Conservation (phyloP, 805 yeast genomes). For the Saccharomycopsis vini region DNA sequence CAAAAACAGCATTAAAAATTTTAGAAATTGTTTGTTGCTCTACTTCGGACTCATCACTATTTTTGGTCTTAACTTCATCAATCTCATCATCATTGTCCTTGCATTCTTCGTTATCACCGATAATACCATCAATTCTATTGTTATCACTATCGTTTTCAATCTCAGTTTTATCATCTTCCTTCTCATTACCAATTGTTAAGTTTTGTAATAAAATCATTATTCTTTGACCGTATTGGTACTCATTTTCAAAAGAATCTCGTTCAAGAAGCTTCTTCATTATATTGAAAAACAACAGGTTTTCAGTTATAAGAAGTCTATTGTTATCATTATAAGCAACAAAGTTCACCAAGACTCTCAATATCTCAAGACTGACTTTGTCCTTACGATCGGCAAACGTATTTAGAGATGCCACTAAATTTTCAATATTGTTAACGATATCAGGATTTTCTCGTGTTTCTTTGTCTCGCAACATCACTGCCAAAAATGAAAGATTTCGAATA, state of each 20-base stretch:
- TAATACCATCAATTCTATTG: no score
- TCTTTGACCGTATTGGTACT: background rate
- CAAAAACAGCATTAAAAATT: slow-evolving; percentile 1
- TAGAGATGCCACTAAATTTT: background rate
- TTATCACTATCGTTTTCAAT: slow-evolving; percentile 1
- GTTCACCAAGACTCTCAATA: slow-evolving; percentile 15
- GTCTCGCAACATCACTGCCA: slow-evolving; percentile 1
- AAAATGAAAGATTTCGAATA: background rate
- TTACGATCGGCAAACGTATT: background rate
- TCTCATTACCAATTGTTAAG: slow-evolving; percentile 8
- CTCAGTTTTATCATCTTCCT: slow-evolving; percentile 2
- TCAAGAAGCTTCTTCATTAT: slow-evolving; percentile 5
- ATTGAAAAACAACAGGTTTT: background rate
- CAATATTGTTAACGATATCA: background rate
- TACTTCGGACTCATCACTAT: no score
- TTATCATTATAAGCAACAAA: slow-evolving; percentile 13
- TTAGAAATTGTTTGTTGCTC: no score
- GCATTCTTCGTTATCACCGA: background rate
- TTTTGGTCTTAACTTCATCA: no score
- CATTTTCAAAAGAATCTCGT: background rate
- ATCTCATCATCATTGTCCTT: no score
- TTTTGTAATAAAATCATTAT: slow-evolving; percentile 11
- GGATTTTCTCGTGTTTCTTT: background rate
- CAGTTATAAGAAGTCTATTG: slow-evolving; percentile 10
- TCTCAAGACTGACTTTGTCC: background rate